Percentiles rank a stretch among this genome's conserved stretches.
phyloP scores from a whole-genome alignment of 305 asterid genomes.

The Petunia hybrid region DNA sequence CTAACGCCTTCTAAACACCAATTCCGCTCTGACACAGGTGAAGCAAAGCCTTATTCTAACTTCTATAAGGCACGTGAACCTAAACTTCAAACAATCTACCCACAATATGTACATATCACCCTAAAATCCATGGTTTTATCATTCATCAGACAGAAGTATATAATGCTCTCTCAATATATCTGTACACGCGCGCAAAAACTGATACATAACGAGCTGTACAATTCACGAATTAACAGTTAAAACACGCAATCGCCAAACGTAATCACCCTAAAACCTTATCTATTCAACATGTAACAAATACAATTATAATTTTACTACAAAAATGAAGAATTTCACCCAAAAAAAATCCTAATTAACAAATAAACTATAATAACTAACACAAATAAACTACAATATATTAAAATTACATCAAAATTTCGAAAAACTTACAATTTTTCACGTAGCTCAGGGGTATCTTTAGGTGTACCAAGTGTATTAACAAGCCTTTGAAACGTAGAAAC shows the following conservation, averaged over 20 bases:
- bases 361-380: neutral
- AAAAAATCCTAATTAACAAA: neutral
- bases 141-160: conserved; percentile 19
- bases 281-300: neutral
- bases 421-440: conserved; percentile 74
- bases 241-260: neutral
- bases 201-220: neutral
- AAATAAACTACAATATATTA: neutral
- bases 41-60: neutral
- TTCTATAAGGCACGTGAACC: neutral
- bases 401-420: neutral
- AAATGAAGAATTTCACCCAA: conserved; percentile 4
- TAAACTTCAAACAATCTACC: conserved; percentile 15
- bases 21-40: neutral
- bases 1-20: neutral
- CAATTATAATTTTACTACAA: neutral
- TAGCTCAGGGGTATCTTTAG: conserved; percentile 80
- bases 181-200: neutral
- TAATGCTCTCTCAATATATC: neutral
- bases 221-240: neutral
- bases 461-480: conserved; percentile 82
- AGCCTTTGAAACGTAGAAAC: conserved; percentile 83
- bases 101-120: neutral
- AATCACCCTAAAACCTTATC: neutral
- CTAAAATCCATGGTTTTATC: neutral